Evolutionary conservation across 371 early-diverging fungal genomes (phyloP), one percentile per base, ranked within the genome.

Genomic region (Circinella umbellata): DNA sequence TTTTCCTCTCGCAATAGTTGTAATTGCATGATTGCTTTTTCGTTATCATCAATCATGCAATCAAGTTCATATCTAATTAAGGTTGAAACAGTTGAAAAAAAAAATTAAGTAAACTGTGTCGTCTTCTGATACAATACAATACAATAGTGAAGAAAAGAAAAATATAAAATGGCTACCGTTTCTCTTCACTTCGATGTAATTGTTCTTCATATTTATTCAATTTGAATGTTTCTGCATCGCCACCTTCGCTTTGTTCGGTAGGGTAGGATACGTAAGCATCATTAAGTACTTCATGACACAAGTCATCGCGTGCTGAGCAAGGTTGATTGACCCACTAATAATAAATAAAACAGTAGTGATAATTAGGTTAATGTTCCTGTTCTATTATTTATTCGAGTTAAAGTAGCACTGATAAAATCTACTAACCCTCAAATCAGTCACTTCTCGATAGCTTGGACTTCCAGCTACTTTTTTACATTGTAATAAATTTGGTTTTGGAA

Each of bases 171-270:
- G 61, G 27, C 27, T 73, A 83, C 75, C 95, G 90, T 80, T 99
- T 99, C 78, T 99, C 99, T 82, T 99, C 99, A 72, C 94, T 91
- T 51, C 95, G 90, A 85, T 95, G 96, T 72, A 99, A 78, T 3
- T 93, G 92, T 77, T 99, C 99, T 80, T 99, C 99, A 72, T 90
- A 96, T 18, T 83, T 84, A 71, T 96, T 99, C 83, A 97, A 98
- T 74, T 96, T 95, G 78, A 94, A 92, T 59, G 95, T 92, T 57
- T 94, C 90, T 80, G 98, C 98, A 39, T 90, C 94, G 4, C 92
- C 93, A 60, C 96, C 99, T 80, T 99, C 99, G 63, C 95, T 94
- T 8, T 93, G 90, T 90, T 93, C 97, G 9, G 94, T 96, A 7
- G 99, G 99, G 82, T 96, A 96, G 0, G 96, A 95, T 4, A 98